Evolutionary conservation across 2,329 filamentous ascomycete genomes (phyloP).

Genomic region (Colletotrichum tropicicola): DNA sequence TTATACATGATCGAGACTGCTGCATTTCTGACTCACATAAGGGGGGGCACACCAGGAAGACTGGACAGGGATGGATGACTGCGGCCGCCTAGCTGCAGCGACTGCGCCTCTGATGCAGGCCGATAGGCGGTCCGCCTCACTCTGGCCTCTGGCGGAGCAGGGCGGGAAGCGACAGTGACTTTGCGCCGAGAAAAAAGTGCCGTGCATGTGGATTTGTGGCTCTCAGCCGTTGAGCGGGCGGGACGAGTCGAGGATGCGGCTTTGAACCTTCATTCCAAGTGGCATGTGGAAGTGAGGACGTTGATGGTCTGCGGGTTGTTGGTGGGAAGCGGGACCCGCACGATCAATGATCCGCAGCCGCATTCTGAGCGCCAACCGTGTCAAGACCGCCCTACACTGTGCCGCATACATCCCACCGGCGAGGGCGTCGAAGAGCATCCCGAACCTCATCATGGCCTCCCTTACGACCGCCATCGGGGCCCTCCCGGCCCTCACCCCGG

Average conservation of each 20-base stretch:
- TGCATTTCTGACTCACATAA: too few species aligned
- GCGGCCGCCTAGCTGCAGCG: background rate
- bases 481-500: constrained; percentile 7
- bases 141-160: background rate
- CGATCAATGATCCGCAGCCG: constrained; percentile 5
- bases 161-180: constrained; percentile 13
- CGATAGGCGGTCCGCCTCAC: constrained; percentile 7
- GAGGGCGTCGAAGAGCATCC: background rate
- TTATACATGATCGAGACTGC: too few species aligned
- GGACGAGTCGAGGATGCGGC: background rate
- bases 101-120: constrained; percentile 19
- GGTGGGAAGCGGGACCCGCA: background rate
- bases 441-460: constrained; percentile 14
- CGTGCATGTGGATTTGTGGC: background rate
- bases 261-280: too few species aligned
- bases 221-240: background rate
- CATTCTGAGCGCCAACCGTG: background rate
- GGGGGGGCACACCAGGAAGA: background rate
- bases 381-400: background rate
- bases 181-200: background rate
- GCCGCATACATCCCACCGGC: background rate
- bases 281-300: too few species aligned
- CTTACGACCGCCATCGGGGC: background rate
- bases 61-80: background rate
- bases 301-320: too few species aligned